Conservation (phyloP, 176 grass and related monocot genomes). For the Musa schizocarpa region DNA sequence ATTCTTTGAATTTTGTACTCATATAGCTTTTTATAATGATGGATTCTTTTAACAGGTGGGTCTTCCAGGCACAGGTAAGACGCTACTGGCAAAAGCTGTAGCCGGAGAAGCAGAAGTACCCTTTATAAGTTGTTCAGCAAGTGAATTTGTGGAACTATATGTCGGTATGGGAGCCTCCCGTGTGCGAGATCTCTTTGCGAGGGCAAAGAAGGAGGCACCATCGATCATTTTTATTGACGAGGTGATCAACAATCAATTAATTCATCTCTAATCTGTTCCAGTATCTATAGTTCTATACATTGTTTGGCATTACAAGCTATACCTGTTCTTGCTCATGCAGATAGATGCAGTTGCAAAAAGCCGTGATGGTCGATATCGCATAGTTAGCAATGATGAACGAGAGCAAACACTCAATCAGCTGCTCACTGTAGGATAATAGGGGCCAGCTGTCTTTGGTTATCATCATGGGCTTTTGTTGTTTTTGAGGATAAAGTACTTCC, state of each 20-base stretch:
- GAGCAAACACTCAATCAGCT: slow-evolving; percentile 97
- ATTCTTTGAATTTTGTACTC: not conserved
- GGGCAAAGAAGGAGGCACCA: slow-evolving; percentile 87
- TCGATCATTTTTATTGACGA: slow-evolving; percentile 99
- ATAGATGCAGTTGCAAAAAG: slow-evolving; percentile 99
- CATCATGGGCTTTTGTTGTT: not conserved
- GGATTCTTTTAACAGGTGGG: slow-evolving; percentile 63
- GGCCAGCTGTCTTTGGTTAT: not conserved
- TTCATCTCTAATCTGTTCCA: not conserved
- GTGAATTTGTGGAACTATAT: slow-evolving; percentile 99
- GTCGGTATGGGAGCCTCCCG: slow-evolving; percentile 98
- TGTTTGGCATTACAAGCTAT: not conserved
- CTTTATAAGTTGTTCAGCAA: slow-evolving; percentile 99
- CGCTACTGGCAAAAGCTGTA: slow-evolving; percentile 96
- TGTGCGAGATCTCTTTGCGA: slow-evolving; percentile 93
- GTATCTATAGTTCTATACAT: not conserved
- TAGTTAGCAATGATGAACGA: slow-evolving; percentile 96
- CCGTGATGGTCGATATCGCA: slow-evolving; percentile 78
- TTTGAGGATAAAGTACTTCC: not conserved
- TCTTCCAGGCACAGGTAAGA: slow-evolving; percentile 97
- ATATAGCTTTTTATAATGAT: not conserved
- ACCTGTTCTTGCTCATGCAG: slow-evolving; percentile 28
- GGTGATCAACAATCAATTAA: slow-evolving; percentile 28
- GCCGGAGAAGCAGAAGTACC: slow-evolving; percentile 98
- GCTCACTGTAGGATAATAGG: slow-evolving; percentile 57